These are phyloP conservation scores for Alternaria novae-zelandiae DNA, from an alignment of 2,329 filamentous ascomycete genomes.

Conservation along the genomic window DNA sequence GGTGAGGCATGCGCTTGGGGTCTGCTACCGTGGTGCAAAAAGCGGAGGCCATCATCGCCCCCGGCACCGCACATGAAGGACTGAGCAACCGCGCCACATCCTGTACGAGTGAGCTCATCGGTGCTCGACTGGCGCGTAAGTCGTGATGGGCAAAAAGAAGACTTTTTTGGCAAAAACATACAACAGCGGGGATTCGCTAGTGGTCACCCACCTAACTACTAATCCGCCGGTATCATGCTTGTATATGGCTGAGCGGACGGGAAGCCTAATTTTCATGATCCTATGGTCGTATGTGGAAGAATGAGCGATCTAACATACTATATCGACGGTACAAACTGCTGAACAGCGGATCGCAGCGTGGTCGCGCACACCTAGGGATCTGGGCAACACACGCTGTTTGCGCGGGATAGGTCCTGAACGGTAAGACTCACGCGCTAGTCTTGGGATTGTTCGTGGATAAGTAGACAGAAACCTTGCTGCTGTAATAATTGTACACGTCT, in stretches of 20 bases:
- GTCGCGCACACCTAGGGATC: too few relatives aligned
- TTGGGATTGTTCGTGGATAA: too few relatives aligned
- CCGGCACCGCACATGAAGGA: too few relatives aligned
- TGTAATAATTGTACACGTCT: too few relatives aligned
- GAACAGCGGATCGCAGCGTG: too few relatives aligned
- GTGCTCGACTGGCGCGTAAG: not conserved
- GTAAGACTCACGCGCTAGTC: too few relatives aligned
- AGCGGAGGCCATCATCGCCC: not conserved
- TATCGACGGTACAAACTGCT: too few relatives aligned
- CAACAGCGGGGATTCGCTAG: not conserved
- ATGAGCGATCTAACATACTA: too few relatives aligned
- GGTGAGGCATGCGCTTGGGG: not conserved
- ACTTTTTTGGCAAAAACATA: not conserved
- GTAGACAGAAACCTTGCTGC: too few relatives aligned
- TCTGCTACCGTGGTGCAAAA: not conserved
- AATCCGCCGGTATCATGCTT: not conserved
- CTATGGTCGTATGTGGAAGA: not conserved
- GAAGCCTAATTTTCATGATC: not conserved
- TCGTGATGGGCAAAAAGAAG: not conserved
- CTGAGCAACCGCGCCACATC: rapidly evolving
- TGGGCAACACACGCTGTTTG: too few relatives aligned
- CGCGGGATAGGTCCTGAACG: too few relatives aligned
- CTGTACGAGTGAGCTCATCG: not conserved
- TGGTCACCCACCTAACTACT: not conserved
- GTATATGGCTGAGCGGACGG: not conserved